phyloP scores from a whole-genome alignment of 208 protist genomes.

The Trichomonas vaginalis region DNA sequence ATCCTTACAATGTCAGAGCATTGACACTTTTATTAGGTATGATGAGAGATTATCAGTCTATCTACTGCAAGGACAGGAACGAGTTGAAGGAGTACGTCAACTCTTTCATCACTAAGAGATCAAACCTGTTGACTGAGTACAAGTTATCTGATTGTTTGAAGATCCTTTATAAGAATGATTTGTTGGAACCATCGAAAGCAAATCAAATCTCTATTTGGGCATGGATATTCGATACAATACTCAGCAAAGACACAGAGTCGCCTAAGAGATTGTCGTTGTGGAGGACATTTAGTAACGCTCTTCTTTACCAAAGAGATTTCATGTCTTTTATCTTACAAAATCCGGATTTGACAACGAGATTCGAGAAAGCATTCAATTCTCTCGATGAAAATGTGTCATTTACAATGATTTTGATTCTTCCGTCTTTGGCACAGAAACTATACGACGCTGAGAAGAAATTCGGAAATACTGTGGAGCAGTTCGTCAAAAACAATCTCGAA shows the following conservation, averaged over 20 bases:
- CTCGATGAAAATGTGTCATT: not conserved
- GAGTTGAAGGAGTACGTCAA: not conserved
- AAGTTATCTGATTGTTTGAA: not conserved
- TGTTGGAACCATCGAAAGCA: not conserved
- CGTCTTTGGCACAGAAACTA: not conserved
- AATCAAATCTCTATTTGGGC: not conserved
- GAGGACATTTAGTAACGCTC: not conserved
- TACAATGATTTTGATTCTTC: not conserved
- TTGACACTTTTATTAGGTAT: not conserved
- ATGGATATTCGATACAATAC: not conserved
- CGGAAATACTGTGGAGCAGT: not conserved
- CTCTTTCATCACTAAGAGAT: not conserved
- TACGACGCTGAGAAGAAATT: too few relatives aligned
- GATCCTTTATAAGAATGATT: not conserved
- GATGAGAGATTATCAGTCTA: not conserved
- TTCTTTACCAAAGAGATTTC: not conserved
- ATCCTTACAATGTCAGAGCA: not conserved
- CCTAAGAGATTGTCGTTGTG: not conserved
- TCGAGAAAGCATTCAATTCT: not conserved
- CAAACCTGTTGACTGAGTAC: not conserved
- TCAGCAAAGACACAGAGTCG: not conserved
- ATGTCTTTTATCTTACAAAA: not conserved
- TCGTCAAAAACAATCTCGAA: not conserved
- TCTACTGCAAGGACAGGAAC: not conserved
- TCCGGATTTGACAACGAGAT: not conserved